Base-by-base conservation (phyloP, 2,329 filamentous ascomycete genomes). In the Colletotrichum musae region DNA sequence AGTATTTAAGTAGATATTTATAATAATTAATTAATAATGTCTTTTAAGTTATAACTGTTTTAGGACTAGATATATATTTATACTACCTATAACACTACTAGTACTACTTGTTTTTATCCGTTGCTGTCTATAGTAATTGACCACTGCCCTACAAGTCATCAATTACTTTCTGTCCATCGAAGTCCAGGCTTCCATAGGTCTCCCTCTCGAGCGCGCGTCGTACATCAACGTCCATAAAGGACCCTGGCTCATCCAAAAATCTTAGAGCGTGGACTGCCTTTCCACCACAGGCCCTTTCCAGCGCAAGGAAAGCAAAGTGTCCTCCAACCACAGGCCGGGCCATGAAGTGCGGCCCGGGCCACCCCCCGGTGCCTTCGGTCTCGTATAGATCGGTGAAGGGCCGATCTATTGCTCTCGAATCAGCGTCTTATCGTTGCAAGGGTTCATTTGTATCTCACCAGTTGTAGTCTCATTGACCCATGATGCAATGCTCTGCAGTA, bases 381-480 rank as follows among this genome's bases (percentile, higher is more conserved):
- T 93, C 88, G 77, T 97, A 95, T 64, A 97, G 81, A 79, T 97
- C 94, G 2, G 93, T 94, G 63, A 97, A 88, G 0, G 94, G 92
- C 12, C 90, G 85, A 79, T 95, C 92, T 81, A 77, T 54, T 15
- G 32, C 48, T 18, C 6, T 15, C 12, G 15, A 39, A 26, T 21
- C 32, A 64, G 50, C 6, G 48, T 56, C 16, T 18, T 5, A 24
- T 51, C 32, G 7, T 36, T 10, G 32, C 2, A 7, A 36, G 3
- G n/a, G 21, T 18, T 24, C 6, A 48, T 16, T 51, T 9, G 13
- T 41, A 7, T 73, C 83, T 72, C 81, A 87, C 86, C 85, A 9
- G 90, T 95, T 18, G 80, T 84, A 1, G 94, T 97, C 80, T 97
- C 93, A 75, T 96, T 97, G 68, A 97, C 85, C 94, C 94, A 97